Evolutionary conservation across 495 filamentous ascomycete species (phyloP).

Genomic region (Aspergillus indologenus): DNA sequence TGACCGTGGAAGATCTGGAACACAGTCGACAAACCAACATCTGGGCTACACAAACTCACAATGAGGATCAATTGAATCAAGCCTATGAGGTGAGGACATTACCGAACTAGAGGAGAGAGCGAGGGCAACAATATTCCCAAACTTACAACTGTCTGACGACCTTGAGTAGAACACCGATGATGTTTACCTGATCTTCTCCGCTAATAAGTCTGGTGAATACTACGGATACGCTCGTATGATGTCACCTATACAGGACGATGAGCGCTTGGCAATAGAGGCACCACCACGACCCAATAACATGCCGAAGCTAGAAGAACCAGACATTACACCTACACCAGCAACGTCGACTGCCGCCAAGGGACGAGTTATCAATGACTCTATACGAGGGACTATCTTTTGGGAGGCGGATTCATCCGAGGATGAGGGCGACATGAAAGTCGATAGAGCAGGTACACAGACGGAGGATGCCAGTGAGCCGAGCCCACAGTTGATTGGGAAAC

Average conservation of each 20-base stretch:
- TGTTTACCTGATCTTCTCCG: conserved; percentile 95
- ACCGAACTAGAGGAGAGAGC: not conserved
- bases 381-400: conserved; percentile 95
- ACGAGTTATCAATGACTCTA: conserved; percentile 89
- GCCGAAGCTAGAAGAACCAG: conserved; percentile 51
- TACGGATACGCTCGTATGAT: conserved; percentile 94
- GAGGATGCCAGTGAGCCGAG: conserved; percentile 37
- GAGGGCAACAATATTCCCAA: not conserved
- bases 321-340: conserved; percentile 70
- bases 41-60: conserved; percentile 95
- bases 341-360: conserved; percentile 81
- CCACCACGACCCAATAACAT: conserved; percentile 49
- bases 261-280: conserved; percentile 59
- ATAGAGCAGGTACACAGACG: conserved; percentile 34
- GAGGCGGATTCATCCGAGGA: conserved; percentile 70
- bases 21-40: conserved; percentile 81
- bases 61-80: conserved; percentile 77
- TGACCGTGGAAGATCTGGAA: conserved; percentile 92
- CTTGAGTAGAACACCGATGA: conserved; percentile 65
- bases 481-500: conserved; percentile 77
- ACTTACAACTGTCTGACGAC: not conserved
- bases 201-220: conserved; percentile 97
- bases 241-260: conserved; percentile 77
- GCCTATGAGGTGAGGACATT: conserved; percentile 69
- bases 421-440: conserved; percentile 34